These are phyloP conservation scores for Hypoxylon sp. DNA, from an alignment of 2,329 filamentous ascomycete species.

Conservation along the genomic window DNA sequence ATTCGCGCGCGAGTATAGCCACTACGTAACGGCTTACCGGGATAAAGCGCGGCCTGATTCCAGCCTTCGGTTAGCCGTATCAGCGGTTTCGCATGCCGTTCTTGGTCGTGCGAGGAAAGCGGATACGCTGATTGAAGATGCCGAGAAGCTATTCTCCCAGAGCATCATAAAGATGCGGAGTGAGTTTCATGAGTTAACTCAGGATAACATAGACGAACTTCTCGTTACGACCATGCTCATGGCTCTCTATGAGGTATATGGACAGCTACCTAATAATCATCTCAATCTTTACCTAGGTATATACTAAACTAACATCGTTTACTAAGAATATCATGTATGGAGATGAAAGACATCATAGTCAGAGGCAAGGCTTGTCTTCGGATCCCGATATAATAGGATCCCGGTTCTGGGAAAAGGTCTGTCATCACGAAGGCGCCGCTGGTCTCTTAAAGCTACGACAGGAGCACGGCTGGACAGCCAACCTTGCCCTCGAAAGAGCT, in stretches of 20 bases:
- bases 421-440: conserved; percentile 20
- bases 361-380: background rate
- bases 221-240: conserved; percentile 32
- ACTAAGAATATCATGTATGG: conserved; percentile 30
- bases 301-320: conserved; percentile 3
- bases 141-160: conserved; percentile 21
- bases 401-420: conserved; percentile 25
- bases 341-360: background rate
- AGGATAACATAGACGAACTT: conserved; percentile 31
- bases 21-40: conserved; percentile 16
- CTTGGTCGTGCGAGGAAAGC: conserved; percentile 21
- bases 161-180: conserved; percentile 11
- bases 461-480: conserved; percentile 21
- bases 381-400: conserved; percentile 20
- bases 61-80: conserved; percentile 24
- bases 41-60: conserved; percentile 18
- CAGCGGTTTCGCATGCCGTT: conserved; percentile 21
- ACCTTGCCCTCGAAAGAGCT: conserved; percentile 25
- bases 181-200: conserved; percentile 15
- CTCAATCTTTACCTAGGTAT: background rate
- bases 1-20: conserved; percentile 23
- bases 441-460: conserved; percentile 27
- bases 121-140: conserved; percentile 13
- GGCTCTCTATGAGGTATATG: conserved; percentile 31
- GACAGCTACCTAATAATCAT: background rate